phyloP scores from a whole-genome alignment of 371 early-diverging fungal genomes.

The Basidiobolus meristosporus region DNA sequence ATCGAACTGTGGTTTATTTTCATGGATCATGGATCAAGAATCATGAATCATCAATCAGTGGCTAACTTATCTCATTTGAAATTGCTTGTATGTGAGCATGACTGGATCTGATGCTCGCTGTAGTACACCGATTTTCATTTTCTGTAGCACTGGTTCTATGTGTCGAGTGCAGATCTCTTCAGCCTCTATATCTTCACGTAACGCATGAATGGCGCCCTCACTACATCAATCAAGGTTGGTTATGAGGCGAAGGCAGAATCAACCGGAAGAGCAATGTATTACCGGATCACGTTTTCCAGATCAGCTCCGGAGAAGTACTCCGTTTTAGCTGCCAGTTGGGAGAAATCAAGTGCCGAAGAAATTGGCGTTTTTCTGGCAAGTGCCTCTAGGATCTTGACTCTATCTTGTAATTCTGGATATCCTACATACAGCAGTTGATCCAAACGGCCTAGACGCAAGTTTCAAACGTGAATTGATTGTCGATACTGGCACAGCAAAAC shows the following conservation, averaged over 20 bases:
- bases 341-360: conserved; percentile 12
- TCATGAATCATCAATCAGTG: no score
- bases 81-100: no score
- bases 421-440: conserved; percentile 48
- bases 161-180: conserved; percentile 7
- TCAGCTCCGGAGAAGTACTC: conserved; percentile 39
- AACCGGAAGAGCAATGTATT: neutral
- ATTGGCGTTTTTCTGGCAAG: conserved; percentile 8
- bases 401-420: conserved; percentile 29
- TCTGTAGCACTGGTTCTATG: conserved; percentile 1
- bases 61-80: no score
- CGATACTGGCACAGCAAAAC: neutral
- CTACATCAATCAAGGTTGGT: conserved; percentile 7
- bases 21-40: no score
- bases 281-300: conserved; percentile 33
- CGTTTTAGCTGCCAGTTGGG: conserved; percentile 17
- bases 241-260: neutral
- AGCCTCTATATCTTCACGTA: conserved; percentile 14
- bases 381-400: conserved; percentile 20
- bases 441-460: conserved; percentile 24
- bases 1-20: no score
- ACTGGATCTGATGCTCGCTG: no score
- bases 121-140: neutral
- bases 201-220: conserved; percentile 29
- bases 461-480: neutral